Percentiles rank a stretch among this genome's conserved stretches.
phyloP scores from a whole-genome alignment of 2,329 filamentous ascomycete genomes.

The Penicillium sp. region DNA sequence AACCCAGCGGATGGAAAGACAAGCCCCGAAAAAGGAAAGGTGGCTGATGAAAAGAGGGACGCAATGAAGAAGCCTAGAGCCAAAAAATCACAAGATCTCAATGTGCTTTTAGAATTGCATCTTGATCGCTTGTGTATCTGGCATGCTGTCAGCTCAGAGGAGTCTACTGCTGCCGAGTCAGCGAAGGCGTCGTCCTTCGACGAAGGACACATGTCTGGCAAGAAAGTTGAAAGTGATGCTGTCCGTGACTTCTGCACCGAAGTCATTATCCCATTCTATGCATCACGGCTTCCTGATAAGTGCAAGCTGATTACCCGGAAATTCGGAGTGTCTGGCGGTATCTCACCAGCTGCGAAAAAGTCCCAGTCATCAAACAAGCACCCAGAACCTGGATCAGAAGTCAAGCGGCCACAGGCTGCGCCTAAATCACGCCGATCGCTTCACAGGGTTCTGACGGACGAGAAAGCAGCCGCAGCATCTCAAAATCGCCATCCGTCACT shows the following conservation, averaged over 20 bases:
- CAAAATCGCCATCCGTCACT: slow-evolving; percentile 36
- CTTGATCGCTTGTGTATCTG: slow-evolving; percentile 48
- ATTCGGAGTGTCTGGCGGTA: slow-evolving; percentile 40
- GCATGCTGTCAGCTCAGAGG: slow-evolving; percentile 44
- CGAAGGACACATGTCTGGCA: slow-evolving; percentile 27
- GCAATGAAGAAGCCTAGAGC: slow-evolving; percentile 23
- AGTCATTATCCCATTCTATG: slow-evolving; percentile 48
- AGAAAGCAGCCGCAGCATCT: slow-evolving; percentile 31
- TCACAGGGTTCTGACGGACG: slow-evolving; percentile 45
- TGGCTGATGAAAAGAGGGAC: slow-evolving; percentile 12
- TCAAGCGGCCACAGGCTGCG: slow-evolving; percentile 26
- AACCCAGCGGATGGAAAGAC: slow-evolving; percentile 17
- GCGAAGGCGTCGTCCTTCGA: slow-evolving; percentile 24
- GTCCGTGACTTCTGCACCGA: slow-evolving; percentile 48
- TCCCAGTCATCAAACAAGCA: slow-evolving; percentile 25
- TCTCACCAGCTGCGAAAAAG: slow-evolving; percentile 34
- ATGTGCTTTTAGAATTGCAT: slow-evolving; percentile 43
- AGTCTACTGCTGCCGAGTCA: slow-evolving; percentile 27
- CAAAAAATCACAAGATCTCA: slow-evolving; percentile 42
- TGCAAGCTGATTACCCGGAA: slow-evolving; percentile 45
- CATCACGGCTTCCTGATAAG: slow-evolving; percentile 43
- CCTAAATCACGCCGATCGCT: slow-evolving; percentile 36
- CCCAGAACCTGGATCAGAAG: slow-evolving; percentile 28
- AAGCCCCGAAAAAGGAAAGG: slow-evolving; percentile 15
- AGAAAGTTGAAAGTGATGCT: slow-evolving; percentile 40